Evolutionary conservation across 2,329 filamentous ascomycete species (phyloP), one percentile per base, ranked within the genome.

Genomic region (Pseudopithomyces maydicus): DNA sequence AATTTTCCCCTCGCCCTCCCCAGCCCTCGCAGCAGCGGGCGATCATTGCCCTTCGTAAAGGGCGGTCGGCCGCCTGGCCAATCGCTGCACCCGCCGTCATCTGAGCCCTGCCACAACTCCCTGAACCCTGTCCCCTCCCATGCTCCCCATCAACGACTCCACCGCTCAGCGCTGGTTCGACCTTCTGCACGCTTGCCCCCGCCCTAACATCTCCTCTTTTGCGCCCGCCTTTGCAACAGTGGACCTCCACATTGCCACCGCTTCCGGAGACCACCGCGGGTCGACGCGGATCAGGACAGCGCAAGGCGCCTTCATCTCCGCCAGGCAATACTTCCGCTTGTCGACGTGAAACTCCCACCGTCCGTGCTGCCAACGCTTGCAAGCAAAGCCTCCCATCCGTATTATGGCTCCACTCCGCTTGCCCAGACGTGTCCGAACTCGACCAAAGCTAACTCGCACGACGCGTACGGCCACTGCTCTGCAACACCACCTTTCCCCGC

Each of bases 401-500:
- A 47, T 45, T 36, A 50, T 44, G 36, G 29, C 42, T 45, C 42
- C 45, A 39, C 53, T 41, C 41, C 32, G 32, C 32, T 14, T 38
- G 29, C 45, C 48, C 52, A 41, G 39, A 46, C 36, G 29, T 20
- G 20, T 48, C 26, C 26, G 20, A 54, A 41, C 17, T 50, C 47
- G 32, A n/a, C n/a, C n/a, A 50, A n/a, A 36, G 36, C 38, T 23
- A 12, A 22, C 45, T 20, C 14, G 19, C 15, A 48, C 36, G 45
- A 48, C 32, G 32, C 45, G 45, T 20, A 15, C 29, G 56, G 51
- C 55, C 55, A 23, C 17, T 54, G 42, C 46, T 52, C 47, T 23
- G 56, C 43, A 62, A 62, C 51, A 44, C 50, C 61, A 64, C 61
- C 54, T 65, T 65, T 73, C 71, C 71, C 70, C 71, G 70, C 71